A percentile compares a stretch with the other conserved stretches of the same genome.
Evolutionary conservation across 1,284 basidiomycete genomes (phyloP).

Genomic region (Boletus mariae): DNA sequence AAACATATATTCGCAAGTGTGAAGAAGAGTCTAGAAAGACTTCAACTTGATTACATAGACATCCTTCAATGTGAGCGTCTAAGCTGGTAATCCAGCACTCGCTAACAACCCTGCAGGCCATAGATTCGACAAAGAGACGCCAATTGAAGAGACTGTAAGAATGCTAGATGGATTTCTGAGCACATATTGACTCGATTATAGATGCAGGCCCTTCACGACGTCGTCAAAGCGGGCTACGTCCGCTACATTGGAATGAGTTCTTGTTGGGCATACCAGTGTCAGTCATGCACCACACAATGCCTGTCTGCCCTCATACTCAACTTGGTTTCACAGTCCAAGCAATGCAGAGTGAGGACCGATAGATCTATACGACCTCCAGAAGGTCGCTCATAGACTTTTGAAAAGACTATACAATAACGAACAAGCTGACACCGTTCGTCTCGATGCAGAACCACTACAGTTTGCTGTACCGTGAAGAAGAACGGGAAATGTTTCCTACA

Average conservation of each 20-base stretch:
- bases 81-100: background rate
- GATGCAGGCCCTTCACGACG: slow-evolving; percentile 60
- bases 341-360: slow-evolving; percentile 33
- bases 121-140: slow-evolving; percentile 31
- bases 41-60: slow-evolving; percentile 71
- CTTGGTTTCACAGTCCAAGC: slow-evolving; percentile 28
- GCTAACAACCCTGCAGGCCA: slow-evolving; percentile 18
- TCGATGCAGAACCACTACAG: slow-evolving; percentile 57
- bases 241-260: slow-evolving; percentile 57
- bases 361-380: background rate
- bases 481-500: slow-evolving; percentile 55
- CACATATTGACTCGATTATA: slow-evolving; percentile 3
- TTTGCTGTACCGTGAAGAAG: slow-evolving; percentile 51
- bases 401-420: slow-evolving; percentile 34
- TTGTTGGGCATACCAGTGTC: slow-evolving; percentile 40
- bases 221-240: slow-evolving; percentile 51
- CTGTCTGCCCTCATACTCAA: background rate
- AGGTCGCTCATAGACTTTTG: slow-evolving; percentile 1
- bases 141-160: slow-evolving; percentile 33
- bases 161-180: background rate
- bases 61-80: slow-evolving; percentile 50
- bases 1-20: slow-evolving; percentile 76
- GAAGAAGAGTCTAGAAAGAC: slow-evolving; percentile 58
- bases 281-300: slow-evolving; percentile 5
- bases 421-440: slow-evolving; percentile 51